Conservation (phyloP, 1,284 basidiomycete species). For the Rhodotorula sp. region DNA sequence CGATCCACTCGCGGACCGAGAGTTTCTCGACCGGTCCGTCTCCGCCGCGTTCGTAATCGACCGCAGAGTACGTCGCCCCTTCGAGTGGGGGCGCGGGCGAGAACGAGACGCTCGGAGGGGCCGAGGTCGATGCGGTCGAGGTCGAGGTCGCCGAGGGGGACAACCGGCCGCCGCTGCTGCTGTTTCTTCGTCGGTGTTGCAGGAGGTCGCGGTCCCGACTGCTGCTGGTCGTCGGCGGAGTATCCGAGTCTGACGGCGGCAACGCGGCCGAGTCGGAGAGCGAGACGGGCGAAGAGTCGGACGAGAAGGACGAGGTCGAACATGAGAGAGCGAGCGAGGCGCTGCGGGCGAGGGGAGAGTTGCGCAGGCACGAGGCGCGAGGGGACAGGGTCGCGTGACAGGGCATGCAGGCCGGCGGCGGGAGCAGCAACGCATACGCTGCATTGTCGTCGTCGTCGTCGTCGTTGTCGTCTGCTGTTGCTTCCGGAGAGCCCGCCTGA, state of each 20-base stretch:
- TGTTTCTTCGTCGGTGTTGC: neutral
- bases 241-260: neutral
- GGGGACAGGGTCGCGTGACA: constrained; percentile 14
- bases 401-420: neutral
- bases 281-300: neutral
- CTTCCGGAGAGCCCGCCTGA: neutral
- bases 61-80: constrained; percentile 25
- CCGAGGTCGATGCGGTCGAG: constrained; percentile 15
- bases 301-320: constrained; percentile 4
- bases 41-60: constrained; percentile 32
- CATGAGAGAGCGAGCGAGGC: constrained; percentile 8
- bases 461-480: neutral
- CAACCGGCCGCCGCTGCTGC: constrained; percentile 4
- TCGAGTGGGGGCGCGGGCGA: constrained; percentile 17
- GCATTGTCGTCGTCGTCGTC: constrained; percentile 6
- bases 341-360: constrained; percentile 17
- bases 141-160: constrained; percentile 15
- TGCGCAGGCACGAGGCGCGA: constrained; percentile 20
- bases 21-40: constrained; percentile 37
- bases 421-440: neutral
- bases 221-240: neutral
- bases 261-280: neutral
- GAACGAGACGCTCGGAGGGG: constrained; percentile 26
- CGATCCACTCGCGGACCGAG: constrained; percentile 38
- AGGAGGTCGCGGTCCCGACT: neutral